phyloP scores from a whole-genome alignment of 768 basidiomycete species.

The Macrolepiota fuliginosa region DNA sequence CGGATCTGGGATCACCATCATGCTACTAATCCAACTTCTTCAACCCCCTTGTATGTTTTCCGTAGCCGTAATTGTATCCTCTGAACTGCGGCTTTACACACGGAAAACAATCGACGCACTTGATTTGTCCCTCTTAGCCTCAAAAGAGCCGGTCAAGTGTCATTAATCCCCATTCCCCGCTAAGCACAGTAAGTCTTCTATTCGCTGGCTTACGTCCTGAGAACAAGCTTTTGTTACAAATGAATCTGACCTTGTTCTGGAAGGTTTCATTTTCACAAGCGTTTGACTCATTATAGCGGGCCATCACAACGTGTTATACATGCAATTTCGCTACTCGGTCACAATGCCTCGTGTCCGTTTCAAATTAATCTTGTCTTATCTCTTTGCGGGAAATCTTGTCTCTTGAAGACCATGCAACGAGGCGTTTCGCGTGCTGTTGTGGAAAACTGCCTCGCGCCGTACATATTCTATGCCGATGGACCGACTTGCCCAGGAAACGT shows the following conservation, averaged over 20 bases:
- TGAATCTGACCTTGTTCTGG: not conserved
- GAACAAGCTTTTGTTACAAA: not conserved
- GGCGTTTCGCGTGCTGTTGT: not conserved
- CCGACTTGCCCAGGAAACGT: not conserved
- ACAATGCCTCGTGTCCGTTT: constrained; percentile 9
- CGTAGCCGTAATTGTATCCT: too few species aligned
- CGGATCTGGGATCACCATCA: too few species aligned
- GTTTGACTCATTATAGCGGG: not conserved
- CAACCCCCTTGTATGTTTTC: too few species aligned
- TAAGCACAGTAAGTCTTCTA: not conserved
- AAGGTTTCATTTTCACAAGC: not conserved
- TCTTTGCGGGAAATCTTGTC: not conserved
- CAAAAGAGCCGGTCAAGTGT: not conserved
- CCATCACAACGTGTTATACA: constrained; percentile 12
- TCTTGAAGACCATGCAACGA: not conserved
- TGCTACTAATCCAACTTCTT: too few species aligned
- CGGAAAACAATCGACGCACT: too few species aligned
- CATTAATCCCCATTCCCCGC: not conserved
- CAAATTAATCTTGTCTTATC: not conserved
- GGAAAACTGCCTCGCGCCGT: not conserved
- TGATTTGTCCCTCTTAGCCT: not conserved
- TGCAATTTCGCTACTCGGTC: not conserved
- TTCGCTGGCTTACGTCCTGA: not conserved
- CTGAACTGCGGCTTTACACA: too few species aligned
- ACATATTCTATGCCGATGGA: not conserved